Evolutionary conservation across 306 rosid genomes (phyloP).

Genomic region (Lathyrus tuberosus): DNA sequence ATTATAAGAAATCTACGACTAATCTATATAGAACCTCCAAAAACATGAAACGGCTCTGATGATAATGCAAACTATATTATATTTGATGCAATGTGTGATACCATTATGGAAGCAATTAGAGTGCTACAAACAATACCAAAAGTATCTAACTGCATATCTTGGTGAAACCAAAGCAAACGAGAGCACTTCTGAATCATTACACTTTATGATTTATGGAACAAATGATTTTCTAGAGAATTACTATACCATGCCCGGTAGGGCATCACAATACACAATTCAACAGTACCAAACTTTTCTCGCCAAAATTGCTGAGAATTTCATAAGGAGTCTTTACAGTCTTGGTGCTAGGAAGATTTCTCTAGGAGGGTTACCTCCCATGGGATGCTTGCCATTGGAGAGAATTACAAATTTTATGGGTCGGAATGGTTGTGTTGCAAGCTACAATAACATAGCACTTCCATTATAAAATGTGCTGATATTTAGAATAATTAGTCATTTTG

Average conservation of each 20-base stretch:
- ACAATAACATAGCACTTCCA: slow-evolving; percentile 57
- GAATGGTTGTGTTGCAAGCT: slow-evolving; percentile 50
- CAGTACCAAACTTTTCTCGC: slow-evolving; percentile 61
- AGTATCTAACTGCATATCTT: slow-evolving; percentile 52
- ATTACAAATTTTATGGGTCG: slow-evolving; percentile 57
- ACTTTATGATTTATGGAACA: slow-evolving; percentile 78
- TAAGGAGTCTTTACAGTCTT: slow-evolving; percentile 54
- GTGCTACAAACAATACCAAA: slow-evolving; percentile 71
- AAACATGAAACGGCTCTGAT: too few relatives aligned
- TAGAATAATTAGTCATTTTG: slow-evolving; percentile 29
- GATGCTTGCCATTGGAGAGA: slow-evolving; percentile 89
- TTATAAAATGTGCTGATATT: slow-evolving; percentile 41
- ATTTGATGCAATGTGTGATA: slow-evolving; percentile 66
- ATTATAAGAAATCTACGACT: too few relatives aligned
- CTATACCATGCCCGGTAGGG: slow-evolving; percentile 60
- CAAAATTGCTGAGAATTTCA: slow-evolving; percentile 66
- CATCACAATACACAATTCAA: slow-evolving; percentile 51
- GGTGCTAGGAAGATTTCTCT: slow-evolving; percentile 88
- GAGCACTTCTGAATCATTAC: slow-evolving; percentile 54
- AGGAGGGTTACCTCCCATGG: slow-evolving; percentile 96
- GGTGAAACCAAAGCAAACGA: slow-evolving; percentile 59
- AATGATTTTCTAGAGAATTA: slow-evolving; percentile 90
- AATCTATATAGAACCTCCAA: too few relatives aligned
- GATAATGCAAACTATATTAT: not conserved
- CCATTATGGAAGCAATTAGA: slow-evolving; percentile 50